phyloP scores from a whole-genome alignment of 345 rosid species.

The Rhizophora apiculata region DNA sequence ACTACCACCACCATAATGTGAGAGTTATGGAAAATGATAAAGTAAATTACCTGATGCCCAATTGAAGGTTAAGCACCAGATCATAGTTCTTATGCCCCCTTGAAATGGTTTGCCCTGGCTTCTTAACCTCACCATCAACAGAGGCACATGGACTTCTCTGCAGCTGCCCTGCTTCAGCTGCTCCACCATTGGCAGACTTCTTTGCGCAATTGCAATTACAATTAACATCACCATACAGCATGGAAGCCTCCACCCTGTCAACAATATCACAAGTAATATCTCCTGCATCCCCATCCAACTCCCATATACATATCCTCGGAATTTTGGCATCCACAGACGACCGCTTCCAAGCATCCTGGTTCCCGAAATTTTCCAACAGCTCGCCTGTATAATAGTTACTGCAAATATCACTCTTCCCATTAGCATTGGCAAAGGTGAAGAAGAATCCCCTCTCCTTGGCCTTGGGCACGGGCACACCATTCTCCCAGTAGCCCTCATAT shows the following conservation, averaged over 20 bases:
- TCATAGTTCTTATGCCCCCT: conserved; percentile 64
- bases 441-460: conserved; percentile 25
- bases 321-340: conserved; percentile 32
- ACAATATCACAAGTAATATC: conserved; percentile 96
- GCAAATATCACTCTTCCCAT: conserved; percentile 13
- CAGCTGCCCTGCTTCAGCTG: background rate
- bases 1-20: too few relatives aligned
- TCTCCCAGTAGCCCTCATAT: conserved; percentile 63
- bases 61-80: conserved; percentile 67
- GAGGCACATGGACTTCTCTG: conserved; percentile 18
- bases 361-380: background rate
- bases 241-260: conserved; percentile 63
- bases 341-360: conserved; percentile 15
- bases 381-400: conserved; percentile 16
- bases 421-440: conserved; percentile 35
- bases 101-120: conserved; percentile 57
- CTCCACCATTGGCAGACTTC: conserved; percentile 6
- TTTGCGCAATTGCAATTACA: background rate
- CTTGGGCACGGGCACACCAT: conserved; percentile 59
- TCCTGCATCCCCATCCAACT: conserved; percentile 46
- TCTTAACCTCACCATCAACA: conserved; percentile 48
- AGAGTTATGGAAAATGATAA: background rate
- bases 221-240: conserved; percentile 47
- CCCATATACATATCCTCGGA: conserved; percentile 71
- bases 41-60: conserved; percentile 54